Evolutionary conservation across 2,329 filamentous ascomycete species (phyloP), one percentile per base, ranked within the genome.

Genomic region (Aspergillus jensenii): DNA sequence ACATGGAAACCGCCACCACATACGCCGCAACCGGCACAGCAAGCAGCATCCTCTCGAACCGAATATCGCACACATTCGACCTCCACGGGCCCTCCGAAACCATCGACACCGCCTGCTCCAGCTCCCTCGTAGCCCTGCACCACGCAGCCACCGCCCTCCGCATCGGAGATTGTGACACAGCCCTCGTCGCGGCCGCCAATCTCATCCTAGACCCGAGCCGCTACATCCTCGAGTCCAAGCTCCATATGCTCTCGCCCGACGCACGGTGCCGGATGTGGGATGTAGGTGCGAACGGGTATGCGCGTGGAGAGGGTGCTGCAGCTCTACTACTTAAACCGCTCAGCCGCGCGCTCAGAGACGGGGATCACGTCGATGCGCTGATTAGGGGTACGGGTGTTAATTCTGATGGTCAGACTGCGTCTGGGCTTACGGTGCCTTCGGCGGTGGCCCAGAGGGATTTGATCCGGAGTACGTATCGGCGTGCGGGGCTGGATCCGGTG

Each of bases 21-120:
- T 31, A 31, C 27, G 27, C 27, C 27, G 44, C 44, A 15, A 46
- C 44, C 2, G 44, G 44, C 3, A 23, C 25, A 15, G 15, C 21
- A 4, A 25, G 21, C 21, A 27, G 21, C 8, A 23, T 46, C 8
- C 8, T 46, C 4, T n/a, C 44, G 1, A 68, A 68, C 27, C 65
- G 69, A 1, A 59, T 78, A 1, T 69, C 65, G 15, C 69, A 77
- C 46, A 65, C 71, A 21, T 77, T 75, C n/a, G 68, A 74, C 9
- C 68, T 71, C 59, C 66, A 69, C 0, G 75, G 76, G 0, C 74
- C 75, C 3, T 60, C 54, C 7, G 37, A 61, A 5, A 50, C 45
- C 3, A 11, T 66, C 1, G 72, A 78, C 52, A 76, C 71, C 0
- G 75, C 74, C 0, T 78, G 77, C 51, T 76, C 76, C 0, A 74